phyloP scores from a whole-genome alignment of 345 rosid genomes.

The Chamaenerion angustifolium region DNA sequence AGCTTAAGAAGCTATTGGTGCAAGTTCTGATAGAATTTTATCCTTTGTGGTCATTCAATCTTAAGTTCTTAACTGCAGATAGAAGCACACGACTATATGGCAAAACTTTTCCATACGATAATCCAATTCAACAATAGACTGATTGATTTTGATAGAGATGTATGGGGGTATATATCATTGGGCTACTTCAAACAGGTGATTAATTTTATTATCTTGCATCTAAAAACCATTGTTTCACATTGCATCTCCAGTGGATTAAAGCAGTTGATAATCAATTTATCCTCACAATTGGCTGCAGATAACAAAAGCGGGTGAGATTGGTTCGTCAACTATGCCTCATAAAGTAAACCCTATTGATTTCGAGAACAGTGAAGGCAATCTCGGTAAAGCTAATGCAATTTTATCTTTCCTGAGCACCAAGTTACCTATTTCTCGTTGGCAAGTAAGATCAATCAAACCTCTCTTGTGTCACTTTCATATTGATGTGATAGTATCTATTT shows the following conservation, averaged over 20 bases:
- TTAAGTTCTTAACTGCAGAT: constrained; percentile 4
- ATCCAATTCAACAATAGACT: constrained; percentile 14
- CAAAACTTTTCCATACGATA: constrained; percentile 10
- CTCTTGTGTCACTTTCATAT: not conserved
- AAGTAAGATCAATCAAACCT: constrained; percentile 31
- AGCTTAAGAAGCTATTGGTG: not conserved
- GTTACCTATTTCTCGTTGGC: constrained; percentile 88
- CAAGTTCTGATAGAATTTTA: not conserved
- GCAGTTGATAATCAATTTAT: not conserved
- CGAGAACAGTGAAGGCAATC: constrained; percentile 96
- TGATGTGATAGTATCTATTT: too few species aligned
- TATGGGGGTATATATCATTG: constrained; percentile 83
- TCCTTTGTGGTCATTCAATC: not conserved
- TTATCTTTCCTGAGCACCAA: constrained; percentile 56
- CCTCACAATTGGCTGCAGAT: constrained; percentile 31
- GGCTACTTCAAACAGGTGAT: constrained; percentile 83
- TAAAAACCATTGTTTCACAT: not conserved
- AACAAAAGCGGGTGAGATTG: constrained; percentile 84
- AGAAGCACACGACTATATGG: constrained; percentile 14
- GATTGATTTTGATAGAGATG: constrained; percentile 51
- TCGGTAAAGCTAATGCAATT: constrained; percentile 78
- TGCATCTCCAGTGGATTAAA: not conserved
- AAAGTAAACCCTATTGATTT: constrained; percentile 93
- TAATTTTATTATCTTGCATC: not conserved
- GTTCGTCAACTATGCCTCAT: constrained; percentile 96